Evolutionary conservation across 495 filamentous ascomycete species (phyloP), one percentile per base, ranked within the genome.

Genomic region (Gamarada debralockiae): DNA sequence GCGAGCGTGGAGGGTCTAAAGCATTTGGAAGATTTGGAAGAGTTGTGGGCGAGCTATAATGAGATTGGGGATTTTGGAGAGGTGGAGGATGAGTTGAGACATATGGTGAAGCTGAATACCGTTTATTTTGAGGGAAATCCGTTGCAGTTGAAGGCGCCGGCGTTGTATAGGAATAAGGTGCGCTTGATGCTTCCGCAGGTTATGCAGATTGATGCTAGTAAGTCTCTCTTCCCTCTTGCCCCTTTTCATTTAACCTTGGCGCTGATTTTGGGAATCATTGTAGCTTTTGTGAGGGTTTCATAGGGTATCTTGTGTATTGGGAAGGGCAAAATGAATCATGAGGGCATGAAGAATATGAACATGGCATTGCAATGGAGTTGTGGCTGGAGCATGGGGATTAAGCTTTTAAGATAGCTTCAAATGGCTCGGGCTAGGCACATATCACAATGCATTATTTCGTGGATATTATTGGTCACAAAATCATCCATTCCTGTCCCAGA

Each of bases 41-140:
- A 97, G 67, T 62, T 97, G 23, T 99, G 93, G 93, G 93, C 89
- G 18, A 96, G 90, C 56, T 88, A 91, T 64, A 96, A 96, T 67
- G 73, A 85, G 61, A 65, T 99, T 7, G 67, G 72, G 6, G 85
- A 83, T 63, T 92, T 97, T 56, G 75, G 78, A 33, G 93, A 97
- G 61, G 80, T 97, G 5, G 92, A 96, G 70, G 73, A 77, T 50
- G 82, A 90, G 68, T 70, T 97, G 46, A 76, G 65, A 52, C 84
- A 89, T 57, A 95, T 92, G 70, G 72, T 88, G 66, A 73, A 84
- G 37, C 70, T 99, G 61, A 76, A 86, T 53, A 97, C 95, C 2
- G 92, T 99, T 22, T 99, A 99, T 67, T 95, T 99, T 62, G 93
- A 99, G 68, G 92, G 90, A 0, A 97, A 96, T 62, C 93, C 93